Evolutionary conservation across 257 asterid genomes (phyloP).

Genomic region (Scutellaria galericulata): DNA sequence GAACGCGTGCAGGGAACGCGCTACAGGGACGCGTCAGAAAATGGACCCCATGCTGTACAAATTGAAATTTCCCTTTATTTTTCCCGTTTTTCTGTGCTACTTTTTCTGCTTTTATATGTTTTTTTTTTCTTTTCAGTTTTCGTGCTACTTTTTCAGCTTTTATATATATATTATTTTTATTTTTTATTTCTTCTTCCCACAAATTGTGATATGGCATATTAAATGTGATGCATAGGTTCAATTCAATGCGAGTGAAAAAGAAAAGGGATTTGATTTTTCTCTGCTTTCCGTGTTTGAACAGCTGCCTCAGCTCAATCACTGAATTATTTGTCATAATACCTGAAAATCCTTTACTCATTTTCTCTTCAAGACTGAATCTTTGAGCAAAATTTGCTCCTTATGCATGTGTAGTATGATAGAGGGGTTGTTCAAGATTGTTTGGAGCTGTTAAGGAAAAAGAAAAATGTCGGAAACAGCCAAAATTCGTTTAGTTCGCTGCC

Average conservation of each 20-base stretch:
- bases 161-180: too few species aligned
- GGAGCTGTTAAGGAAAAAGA: conserved; percentile 15
- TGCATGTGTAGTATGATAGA: conserved; percentile 39
- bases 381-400: conserved; percentile 9
- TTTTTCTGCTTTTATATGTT: too few species aligned
- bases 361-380: conserved; percentile 26
- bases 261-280: conserved; percentile 5
- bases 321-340: conserved; percentile 22
- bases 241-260: not conserved
- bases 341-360: conserved; percentile 26
- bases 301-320: not conserved
- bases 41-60: too few species aligned
- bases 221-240: too few species aligned
- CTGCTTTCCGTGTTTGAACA: conserved; percentile 28
- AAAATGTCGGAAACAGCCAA: conserved; percentile 73
- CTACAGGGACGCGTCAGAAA: too few species aligned
- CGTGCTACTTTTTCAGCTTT: too few species aligned
- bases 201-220: too few species aligned
- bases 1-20: too few species aligned
- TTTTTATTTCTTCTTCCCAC: too few species aligned
- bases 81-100: too few species aligned
- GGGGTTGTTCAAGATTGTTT: conserved; percentile 37
- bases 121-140: too few species aligned
- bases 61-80: too few species aligned
- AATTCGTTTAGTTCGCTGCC: conserved; percentile 84